Conservation (phyloP, 2,329 filamentous ascomycete species). For the Thyridium curvatum region DNA sequence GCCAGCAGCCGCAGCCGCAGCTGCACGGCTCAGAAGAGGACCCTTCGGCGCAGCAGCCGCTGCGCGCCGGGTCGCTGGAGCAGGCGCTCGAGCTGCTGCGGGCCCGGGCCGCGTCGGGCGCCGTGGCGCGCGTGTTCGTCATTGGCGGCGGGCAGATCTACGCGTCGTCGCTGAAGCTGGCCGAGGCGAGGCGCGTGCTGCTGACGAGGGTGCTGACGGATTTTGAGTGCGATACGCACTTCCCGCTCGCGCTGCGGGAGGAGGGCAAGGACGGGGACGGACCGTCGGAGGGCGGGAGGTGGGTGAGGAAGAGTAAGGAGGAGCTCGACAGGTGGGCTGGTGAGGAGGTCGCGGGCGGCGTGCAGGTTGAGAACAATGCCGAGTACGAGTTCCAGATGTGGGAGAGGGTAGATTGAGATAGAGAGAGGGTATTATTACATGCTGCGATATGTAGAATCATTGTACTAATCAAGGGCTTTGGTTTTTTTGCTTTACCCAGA, state of each 20-base stretch:
- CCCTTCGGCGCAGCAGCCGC: slow-evolving; percentile 40
- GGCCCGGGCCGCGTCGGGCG: no score
- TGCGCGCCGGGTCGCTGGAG: slow-evolving; percentile 54
- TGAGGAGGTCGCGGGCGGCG: slow-evolving; percentile 50
- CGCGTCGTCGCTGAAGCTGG: slow-evolving; percentile 55
- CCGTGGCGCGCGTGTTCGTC: slow-evolving; percentile 62
- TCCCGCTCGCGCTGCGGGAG: slow-evolving; percentile 52
- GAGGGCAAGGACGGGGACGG: slow-evolving; percentile 10
- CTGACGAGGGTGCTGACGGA: slow-evolving; percentile 63
- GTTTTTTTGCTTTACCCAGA: no score
- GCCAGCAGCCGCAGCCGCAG: slow-evolving; percentile 6
- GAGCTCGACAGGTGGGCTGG: slow-evolving; percentile 60
- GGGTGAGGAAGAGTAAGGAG: slow-evolving; percentile 45
- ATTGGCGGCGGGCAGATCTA: slow-evolving; percentile 92
- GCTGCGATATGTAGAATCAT: not conserved
- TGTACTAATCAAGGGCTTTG: not conserved
- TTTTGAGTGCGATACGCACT: slow-evolving; percentile 72
- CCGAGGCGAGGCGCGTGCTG: slow-evolving; percentile 55
- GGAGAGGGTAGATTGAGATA: slow-evolving; percentile 49
- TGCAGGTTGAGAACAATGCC: slow-evolving; percentile 57
- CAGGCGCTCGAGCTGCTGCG: slow-evolving; percentile 36
- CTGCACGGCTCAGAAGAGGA: slow-evolving; percentile 23
- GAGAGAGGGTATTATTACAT: not conserved
- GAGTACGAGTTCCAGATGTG: slow-evolving; percentile 70
- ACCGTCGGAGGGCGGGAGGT: slow-evolving; percentile 26